Base-by-base conservation (phyloP, 2,329 filamentous ascomycete genomes). In the Aschersonia sp. region DNA sequence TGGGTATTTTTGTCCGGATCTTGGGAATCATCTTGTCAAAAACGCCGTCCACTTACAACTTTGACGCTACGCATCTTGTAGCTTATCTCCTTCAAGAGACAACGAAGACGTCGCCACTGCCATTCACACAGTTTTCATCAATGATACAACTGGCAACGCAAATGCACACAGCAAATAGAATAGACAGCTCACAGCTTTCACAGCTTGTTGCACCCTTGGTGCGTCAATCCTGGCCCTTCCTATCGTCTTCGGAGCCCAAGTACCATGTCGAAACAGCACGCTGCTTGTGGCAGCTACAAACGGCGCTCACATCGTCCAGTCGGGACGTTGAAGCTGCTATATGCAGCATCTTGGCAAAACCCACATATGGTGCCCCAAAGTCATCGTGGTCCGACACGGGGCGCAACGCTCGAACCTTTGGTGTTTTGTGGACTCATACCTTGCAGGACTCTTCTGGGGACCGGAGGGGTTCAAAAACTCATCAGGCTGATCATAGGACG, bases 241-340 rank as follows among this genome's bases (percentile, higher is more conserved):
- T 98, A 40, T 85, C 88, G 0, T 82, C 86, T n/a, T 74, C 81
- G 9, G 82, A 83, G 52, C 89, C 89, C 0, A 95, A 95, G 59
- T 94, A 91, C 55, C 92, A 97, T 59, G 89, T 98, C 32, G 94
- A 98, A 66, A 83, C 89, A 20, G 86, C 94, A 6, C 80, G 85
- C 49, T 84, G 81, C 55, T 69, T 98, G 40, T 94, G 92, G 86
- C 80, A 88, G 54, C 68, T 98, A 46, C 89, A 97, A 55, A 77
- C 74, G 30, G 75, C 80, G 1, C 74, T 94, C 9, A 77, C 82
- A 1, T 68, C 74, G 40, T 68, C 74, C 2, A 81, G 82, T 55
- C 80, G 84, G 46, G 78, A 89, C 44, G 82, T 95, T 4, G 89
- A 95, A 62, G 87, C 86, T 30, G 79, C 85, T 0, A 78, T 94